These are phyloP conservation scores for Petunia hybrid DNA, from an alignment of 305 asterid species.

Conservation along the genomic window DNA sequence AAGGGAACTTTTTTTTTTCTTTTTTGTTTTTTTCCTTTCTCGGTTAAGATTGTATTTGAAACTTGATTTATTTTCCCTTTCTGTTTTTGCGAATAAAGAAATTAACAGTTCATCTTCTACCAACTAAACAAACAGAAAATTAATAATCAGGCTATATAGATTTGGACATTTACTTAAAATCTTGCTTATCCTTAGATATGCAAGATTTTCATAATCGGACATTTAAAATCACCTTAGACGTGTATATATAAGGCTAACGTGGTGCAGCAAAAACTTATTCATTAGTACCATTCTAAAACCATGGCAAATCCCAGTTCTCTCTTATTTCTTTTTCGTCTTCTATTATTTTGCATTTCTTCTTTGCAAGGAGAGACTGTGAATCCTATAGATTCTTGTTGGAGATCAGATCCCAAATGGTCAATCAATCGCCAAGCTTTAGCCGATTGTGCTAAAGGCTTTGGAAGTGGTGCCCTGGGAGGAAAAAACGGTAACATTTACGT, in stretches of 20 bases:
- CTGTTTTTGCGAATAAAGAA: too few relatives aligned
- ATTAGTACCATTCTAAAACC: neutral
- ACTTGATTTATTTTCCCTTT: too few relatives aligned
- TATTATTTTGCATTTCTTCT: neutral
- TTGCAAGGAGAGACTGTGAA: conserved; percentile 39
- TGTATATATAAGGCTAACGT: neutral
- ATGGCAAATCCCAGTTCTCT: neutral
- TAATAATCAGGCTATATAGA: neutral
- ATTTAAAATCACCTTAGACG: neutral
- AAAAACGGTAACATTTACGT: conserved; percentile 51
- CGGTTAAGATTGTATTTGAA: too few relatives aligned
- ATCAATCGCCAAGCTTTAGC: conserved; percentile 64
- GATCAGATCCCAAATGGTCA: conserved; percentile 59
- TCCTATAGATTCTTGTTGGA: conserved; percentile 70
- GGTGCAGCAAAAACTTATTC: neutral
- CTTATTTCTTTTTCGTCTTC: neutral
- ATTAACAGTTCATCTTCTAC: too few relatives aligned
- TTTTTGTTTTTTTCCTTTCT: too few relatives aligned
- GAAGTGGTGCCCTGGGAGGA: conserved; percentile 59
- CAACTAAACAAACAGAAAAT: too few relatives aligned
- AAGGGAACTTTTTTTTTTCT: too few relatives aligned
- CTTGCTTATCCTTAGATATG: too few relatives aligned
- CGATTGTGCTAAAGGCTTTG: conserved; percentile 70
- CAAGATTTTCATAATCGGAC: neutral
- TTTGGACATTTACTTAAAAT: neutral